Evolutionary conservation across 2,329 filamentous ascomycete genomes (phyloP).

Genomic region (Penicillium paneum): DNA sequence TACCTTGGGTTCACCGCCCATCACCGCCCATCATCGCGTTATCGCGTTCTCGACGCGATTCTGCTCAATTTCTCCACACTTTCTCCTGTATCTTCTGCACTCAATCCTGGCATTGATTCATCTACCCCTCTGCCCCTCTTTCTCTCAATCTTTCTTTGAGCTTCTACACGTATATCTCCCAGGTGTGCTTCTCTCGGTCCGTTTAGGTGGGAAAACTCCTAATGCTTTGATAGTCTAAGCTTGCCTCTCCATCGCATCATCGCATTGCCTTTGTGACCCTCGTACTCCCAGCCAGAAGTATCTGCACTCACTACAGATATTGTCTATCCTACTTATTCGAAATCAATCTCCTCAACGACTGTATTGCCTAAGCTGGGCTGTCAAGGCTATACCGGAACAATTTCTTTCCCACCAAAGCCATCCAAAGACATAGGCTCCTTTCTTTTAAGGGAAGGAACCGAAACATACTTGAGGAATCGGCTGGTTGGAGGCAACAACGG

Average conservation of each 20-base stretch:
- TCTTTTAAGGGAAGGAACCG: background rate
- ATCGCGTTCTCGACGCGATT: conserved; percentile 9
- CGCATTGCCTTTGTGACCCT: background rate
- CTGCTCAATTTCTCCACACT: conserved; percentile 4
- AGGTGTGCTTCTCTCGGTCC: background rate
- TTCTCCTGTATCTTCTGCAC: background rate
- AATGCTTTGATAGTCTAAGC: background rate
- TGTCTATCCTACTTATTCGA: background rate
- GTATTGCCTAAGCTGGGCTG: background rate
- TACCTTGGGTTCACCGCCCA: background rate
- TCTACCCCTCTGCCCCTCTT: background rate
- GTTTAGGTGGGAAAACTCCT: too few relatives aligned
- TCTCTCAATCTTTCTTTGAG: background rate
- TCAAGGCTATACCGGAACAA: background rate
- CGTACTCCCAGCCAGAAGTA: background rate
- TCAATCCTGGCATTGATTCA: background rate
- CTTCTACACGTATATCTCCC: background rate
- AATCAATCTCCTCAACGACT: background rate
- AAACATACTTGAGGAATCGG: background rate
- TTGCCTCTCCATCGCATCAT: background rate
- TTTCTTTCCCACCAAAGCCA: background rate
- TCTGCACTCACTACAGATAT: background rate
- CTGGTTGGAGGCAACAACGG: background rate
- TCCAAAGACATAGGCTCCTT: background rate
- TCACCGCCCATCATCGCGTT: background rate